Base-by-base conservation (phyloP, 148 eudicot genomes). In the Chenopodium formosanum region DNA sequence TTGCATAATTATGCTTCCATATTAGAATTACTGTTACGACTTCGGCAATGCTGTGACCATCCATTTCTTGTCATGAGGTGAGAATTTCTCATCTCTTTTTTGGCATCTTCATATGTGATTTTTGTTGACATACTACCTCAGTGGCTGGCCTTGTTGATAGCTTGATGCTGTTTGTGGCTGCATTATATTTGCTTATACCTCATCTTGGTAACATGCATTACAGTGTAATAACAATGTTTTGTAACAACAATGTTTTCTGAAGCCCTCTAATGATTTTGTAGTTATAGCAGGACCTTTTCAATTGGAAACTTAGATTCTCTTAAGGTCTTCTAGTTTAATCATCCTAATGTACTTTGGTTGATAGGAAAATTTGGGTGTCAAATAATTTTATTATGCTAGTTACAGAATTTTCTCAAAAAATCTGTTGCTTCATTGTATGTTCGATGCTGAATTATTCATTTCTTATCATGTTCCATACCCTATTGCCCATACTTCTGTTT, bases 1-100 rank as follows among this genome's bases (percentile, higher is more conserved):
- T 91, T 96, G 84, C 97, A 96, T 82, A 96, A 96, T 82, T 96
- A 94, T 82, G 99, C 99, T 78, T 96, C 99, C 75, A 96, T 96
- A 86, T 82, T 96, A 88, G 99, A 96, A 84, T 84, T 96, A 32
- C 91, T 96, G 20, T 78, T 96, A 83, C 97, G 99, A 40, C 94
- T 96, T 60, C 99, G 99, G 47, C 99, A 96, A 81, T 96, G 99
- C 83, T 96, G 99, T 87, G 99, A 96, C 74, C 99, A 96, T 80
- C 99, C 99, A 29, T 96, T 90, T 84, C 99, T 96, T 84, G 99
- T 96, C 71, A 91, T 96, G 97, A 96, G 99, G 99, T 94, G 31
- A 40, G 88, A 23, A n/a, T 77, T 65, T 56, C 62, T 56, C 14
- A 23, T 67, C 66, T 76, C 48, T 80, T 56, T 63, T 56, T 48